These are phyloP conservation scores for Ceratobasidium sp. DNA, from an alignment of 1,284 basidiomycete genomes.

Conservation along the genomic window DNA sequence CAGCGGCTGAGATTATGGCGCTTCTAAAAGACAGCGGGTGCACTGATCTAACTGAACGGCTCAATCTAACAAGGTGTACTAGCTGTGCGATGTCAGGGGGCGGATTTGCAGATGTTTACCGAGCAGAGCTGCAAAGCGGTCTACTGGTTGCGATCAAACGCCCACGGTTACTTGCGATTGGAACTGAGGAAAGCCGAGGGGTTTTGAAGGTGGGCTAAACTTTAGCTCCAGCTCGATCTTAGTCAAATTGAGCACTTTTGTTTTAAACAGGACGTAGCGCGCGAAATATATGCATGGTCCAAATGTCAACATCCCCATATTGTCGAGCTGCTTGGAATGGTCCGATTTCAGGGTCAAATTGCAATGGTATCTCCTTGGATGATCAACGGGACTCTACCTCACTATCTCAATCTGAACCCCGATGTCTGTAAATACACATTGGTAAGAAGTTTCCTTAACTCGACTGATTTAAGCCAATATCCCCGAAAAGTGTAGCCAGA, in stretches of 20 bases:
- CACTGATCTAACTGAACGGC: neutral
- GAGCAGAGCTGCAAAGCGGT: neutral
- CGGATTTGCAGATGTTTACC: neutral
- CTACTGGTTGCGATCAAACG: neutral
- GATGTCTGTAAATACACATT: neutral
- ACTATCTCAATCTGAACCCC: neutral
- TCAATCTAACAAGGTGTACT: neutral
- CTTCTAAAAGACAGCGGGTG: neutral
- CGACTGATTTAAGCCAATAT: no score
- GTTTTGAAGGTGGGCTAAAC: no score
- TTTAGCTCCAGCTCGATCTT: no score
- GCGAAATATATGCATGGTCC: constrained; percentile 7
- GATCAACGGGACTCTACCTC: neutral
- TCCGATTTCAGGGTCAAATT: neutral
- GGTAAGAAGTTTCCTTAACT: neutral
- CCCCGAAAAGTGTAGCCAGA: neutral
- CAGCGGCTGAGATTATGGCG: neutral
- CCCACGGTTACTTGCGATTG: neutral
- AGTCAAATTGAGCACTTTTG: neutral
- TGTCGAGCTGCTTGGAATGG: neutral
- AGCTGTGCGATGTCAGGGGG: neutral
- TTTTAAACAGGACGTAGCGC: neutral
- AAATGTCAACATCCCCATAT: neutral
- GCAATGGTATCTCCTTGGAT: constrained; percentile 18
- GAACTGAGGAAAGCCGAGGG: no score